Evolutionary conservation across 2,329 filamentous ascomycete genomes (phyloP).

Genomic region (Cercospora sp.): DNA sequence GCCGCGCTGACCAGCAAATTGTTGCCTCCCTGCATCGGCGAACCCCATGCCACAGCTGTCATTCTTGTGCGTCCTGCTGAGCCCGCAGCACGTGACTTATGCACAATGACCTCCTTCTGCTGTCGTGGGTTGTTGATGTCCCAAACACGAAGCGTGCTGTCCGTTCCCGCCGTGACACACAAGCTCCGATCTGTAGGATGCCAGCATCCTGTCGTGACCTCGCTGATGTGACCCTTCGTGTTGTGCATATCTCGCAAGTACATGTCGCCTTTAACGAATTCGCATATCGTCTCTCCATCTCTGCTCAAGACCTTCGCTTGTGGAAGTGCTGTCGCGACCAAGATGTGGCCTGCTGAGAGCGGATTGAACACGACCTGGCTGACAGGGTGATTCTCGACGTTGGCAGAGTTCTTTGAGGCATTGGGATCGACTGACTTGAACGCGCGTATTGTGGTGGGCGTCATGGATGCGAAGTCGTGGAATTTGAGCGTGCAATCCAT

Average conservation of each 20-base stretch:
- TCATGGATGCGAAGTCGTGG: conserved; percentile 95
- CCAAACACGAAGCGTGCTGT: conserved; percentile 96
- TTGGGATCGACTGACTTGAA: conserved; percentile 92
- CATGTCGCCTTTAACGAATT: conserved; percentile 98
- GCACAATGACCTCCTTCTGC: conserved; percentile 91
- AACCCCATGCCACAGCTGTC: conserved; percentile 87
- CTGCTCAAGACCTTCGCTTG: conserved; percentile 87
- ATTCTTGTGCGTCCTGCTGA: conserved; percentile 89
- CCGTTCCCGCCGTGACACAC: conserved; percentile 87
- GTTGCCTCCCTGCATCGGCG: conserved; percentile 70
- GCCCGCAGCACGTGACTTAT: conserved; percentile 88
- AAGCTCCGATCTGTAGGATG: conserved; percentile 81
- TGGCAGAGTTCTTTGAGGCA: conserved; percentile 68
- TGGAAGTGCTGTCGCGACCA: conserved; percentile 84
- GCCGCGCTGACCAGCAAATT: conserved; percentile 80
- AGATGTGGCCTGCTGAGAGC: conserved; percentile 72
- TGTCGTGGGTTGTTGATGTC: conserved; percentile 87
- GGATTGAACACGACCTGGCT: conserved; percentile 86
- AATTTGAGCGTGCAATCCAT: conserved; percentile 89
- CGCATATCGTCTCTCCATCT: conserved; percentile 80
- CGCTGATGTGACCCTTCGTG: conserved; percentile 93
- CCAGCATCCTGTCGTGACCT: conserved; percentile 87
- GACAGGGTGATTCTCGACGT: conserved; percentile 81
- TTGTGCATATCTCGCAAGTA: conserved; percentile 96
- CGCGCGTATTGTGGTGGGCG: conserved; percentile 86